Conservation (phyloP, 768 basidiomycete species). For the Porphyrellus cyaneotinctus region DNA sequence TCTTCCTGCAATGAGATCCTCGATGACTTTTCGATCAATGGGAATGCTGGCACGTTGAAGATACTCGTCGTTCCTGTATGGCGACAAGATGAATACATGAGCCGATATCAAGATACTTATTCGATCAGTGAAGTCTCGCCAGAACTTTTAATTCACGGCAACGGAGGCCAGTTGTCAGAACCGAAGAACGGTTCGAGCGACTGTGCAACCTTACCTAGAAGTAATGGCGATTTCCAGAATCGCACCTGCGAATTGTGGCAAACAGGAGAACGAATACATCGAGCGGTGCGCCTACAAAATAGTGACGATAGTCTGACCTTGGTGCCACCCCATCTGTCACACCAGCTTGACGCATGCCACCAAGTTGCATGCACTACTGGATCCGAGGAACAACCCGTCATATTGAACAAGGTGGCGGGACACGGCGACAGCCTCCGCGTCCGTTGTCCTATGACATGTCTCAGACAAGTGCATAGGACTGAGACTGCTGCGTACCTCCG, state of each 20-base stretch:
- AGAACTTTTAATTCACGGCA: conserved; percentile 40
- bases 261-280: background rate
- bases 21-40: conserved; percentile 38
- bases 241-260: conserved; percentile 51
- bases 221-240: conserved; percentile 88
- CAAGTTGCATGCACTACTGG: conserved; percentile 93
- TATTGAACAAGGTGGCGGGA: conserved; percentile 85
- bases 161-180: background rate
- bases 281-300: conserved; percentile 56
- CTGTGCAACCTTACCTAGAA: conserved; percentile 62
- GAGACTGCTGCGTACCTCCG: conserved; percentile 55
- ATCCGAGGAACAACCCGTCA: conserved; percentile 93
- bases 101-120: background rate
- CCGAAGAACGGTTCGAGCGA: background rate
- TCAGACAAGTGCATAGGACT: background rate
- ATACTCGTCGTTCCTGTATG: conserved; percentile 50
- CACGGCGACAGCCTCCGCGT: conserved; percentile 94
- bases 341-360: conserved; percentile 85
- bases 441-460: conserved; percentile 62
- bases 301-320: conserved; percentile 75
- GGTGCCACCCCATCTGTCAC: conserved; percentile 62
- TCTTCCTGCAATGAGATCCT: conserved; percentile 33
- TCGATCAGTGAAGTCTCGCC: conserved; percentile 32
- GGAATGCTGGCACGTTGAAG: conserved; percentile 40
- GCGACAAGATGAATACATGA: background rate